Base-by-base conservation (phyloP, 345 rosid genomes). In the Acer saccharum region DNA sequence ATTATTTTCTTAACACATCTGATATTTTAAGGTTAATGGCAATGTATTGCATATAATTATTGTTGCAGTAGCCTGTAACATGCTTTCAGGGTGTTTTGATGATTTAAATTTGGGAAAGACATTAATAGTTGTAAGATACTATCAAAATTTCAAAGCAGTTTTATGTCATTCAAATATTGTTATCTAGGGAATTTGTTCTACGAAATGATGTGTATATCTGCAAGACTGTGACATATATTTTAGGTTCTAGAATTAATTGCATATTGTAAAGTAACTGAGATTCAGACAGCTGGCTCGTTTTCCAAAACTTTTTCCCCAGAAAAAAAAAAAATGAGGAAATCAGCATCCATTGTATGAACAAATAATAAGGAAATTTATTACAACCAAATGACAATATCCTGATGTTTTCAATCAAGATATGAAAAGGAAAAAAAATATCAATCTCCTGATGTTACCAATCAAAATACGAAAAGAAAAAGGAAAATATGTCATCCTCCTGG, bases 61-160 rank as follows among this genome's bases (percentile, higher is more conserved):
- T 69, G 64, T 32, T 71, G 43, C 66, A 39, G 11, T 67, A 57
- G n/a, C 32, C 4, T 35, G 29, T 6, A 13, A 16, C 27, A 58
- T 39, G 66, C 12, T 57, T 35, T 58, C 54, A 57, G 43, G 61
- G n/a, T 32, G 11, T 39, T 58, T 72, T 13, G 60, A 29, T 41
- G 9, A 18, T n/a, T 35, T 55, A 55, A 55, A 10, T 11, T 69
- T 46, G 29, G 39, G 74, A 54, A 55, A 16, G 10, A 48, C 55
- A 52, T 50, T 12, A 46, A 27, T 71, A 35, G 29, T 23, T 69
- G 35, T 69, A 23, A 69, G 60, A 50, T 69, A 17, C 54, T 69
- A 50, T 46, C 23, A 44, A 44, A 14, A 48, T 25, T 17, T 52
- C 46, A 54, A 54, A 71, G 21, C 17, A 11, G 9, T 71, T 71